These are phyloP conservation scores for Funneliformis caledonium DNA, from an alignment of 371 early-diverging fungal genomes.

Conservation along the genomic window DNA sequence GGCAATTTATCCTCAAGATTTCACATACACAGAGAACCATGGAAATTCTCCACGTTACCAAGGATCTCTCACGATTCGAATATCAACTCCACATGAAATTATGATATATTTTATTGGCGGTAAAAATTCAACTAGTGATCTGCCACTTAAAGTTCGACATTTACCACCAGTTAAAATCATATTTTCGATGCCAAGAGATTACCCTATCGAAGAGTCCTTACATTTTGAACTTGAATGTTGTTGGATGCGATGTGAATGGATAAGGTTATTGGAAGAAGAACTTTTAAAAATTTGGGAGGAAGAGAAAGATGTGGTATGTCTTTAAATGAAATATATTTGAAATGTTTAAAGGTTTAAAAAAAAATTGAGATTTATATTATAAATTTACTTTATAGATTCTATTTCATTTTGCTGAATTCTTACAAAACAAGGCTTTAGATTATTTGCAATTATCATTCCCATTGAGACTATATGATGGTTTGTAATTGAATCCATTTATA, in stretches of 20 bases:
- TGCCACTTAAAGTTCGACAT: conserved; percentile 26
- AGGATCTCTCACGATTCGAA: conserved; percentile 20
- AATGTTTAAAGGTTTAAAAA: too few relatives aligned
- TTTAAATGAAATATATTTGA: neutral
- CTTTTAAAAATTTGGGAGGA: conserved; percentile 40
- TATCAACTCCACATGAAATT: conserved; percentile 16
- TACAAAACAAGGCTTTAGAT: conserved; percentile 39
- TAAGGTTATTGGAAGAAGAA: conserved; percentile 24
- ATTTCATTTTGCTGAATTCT: conserved; percentile 41
- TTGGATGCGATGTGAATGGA: conserved; percentile 38
- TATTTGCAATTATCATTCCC: conserved; percentile 33
- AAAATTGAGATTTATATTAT: neutral
- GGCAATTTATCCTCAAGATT: conserved; percentile 40
- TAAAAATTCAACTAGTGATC: neutral
- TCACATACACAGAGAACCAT: conserved; percentile 31
- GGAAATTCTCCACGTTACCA: conserved; percentile 1
- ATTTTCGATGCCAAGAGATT: conserved; percentile 41
- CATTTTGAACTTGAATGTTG: conserved; percentile 36
- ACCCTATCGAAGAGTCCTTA: conserved; percentile 34
- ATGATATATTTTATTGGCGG: conserved; percentile 15
- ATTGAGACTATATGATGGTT: conserved; percentile 23
- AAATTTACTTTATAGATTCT: conserved; percentile 38
- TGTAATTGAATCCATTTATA: neutral
- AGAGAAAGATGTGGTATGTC: conserved; percentile 40
- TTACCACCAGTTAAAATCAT: conserved; percentile 38